These are phyloP conservation scores for Mangifera indica DNA, from an alignment of 345 rosid species.

Conservation along the genomic window DNA sequence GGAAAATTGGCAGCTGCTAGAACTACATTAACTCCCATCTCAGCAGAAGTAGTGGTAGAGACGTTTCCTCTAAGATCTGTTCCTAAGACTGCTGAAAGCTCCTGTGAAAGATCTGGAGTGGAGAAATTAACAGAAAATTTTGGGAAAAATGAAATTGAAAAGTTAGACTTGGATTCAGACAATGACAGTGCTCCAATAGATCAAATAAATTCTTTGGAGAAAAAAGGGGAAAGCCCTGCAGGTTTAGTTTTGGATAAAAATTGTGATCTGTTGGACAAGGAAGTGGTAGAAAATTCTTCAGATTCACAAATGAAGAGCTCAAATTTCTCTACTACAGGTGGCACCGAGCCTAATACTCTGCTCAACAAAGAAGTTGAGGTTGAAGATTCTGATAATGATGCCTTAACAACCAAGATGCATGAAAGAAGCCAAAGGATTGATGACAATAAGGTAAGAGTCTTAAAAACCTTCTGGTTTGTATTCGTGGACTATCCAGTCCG, in stretches of 20 bases:
- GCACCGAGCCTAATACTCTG: conserved; percentile 12
- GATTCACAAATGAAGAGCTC: conserved; percentile 32
- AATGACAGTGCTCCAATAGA: conserved; percentile 14
- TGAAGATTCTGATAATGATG: conserved; percentile 20
- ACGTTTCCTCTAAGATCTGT: conserved; percentile 52
- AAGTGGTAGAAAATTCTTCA: conserved; percentile 13
- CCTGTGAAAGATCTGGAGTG: conserved; percentile 26
- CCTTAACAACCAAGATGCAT: conserved; percentile 15
- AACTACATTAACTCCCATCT: conserved; percentile 18
- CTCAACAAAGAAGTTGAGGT: conserved; percentile 22
- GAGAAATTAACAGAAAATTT: conserved; percentile 17
- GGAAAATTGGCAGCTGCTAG: conserved; percentile 12
- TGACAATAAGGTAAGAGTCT: conserved; percentile 33
- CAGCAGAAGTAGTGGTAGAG: conserved; percentile 44
- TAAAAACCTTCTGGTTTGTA: neutral
- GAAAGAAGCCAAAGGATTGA: conserved; percentile 22
- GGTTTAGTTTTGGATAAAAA: conserved; percentile 21
- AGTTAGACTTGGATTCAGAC: conserved; percentile 21
- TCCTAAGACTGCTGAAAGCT: conserved; percentile 21
- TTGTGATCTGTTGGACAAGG: conserved; percentile 8
- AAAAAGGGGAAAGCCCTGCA: conserved; percentile 14
- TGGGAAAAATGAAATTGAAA: conserved; percentile 25
- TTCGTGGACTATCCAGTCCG: conserved; percentile 8
- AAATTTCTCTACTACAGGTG: conserved; percentile 19
- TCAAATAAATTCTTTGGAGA: conserved; percentile 13